Evolutionary conservation across 345 rosid species (phyloP), one percentile per base, ranked within the genome.

Genomic region (Heritiera fomes): DNA sequence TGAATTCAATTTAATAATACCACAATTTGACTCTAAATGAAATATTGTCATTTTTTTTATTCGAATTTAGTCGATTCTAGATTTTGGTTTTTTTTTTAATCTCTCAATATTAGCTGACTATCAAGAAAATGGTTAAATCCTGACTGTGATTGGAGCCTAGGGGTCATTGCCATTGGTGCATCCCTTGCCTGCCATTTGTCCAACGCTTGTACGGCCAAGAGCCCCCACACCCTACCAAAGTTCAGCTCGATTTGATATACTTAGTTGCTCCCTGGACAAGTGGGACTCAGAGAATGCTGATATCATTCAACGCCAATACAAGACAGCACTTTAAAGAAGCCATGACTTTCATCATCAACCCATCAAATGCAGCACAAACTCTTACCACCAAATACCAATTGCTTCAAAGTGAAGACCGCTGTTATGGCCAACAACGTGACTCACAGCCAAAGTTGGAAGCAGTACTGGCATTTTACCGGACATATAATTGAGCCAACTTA

Each of bases 141-240:
- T 23, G 28, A 23, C 28, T 23, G 52, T n/a, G 15, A 41, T 14
- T 28, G 13, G 18, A 70, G 3, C 15, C 46, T 34, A n/a, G 72
- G 10, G 53, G 73, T 18, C 77, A n/a, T n/a, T 56, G 4, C 5
- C 50, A 71, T 14, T 52, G 56, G n/a, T 9, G 75, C 43, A 30
- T 52, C 75, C 63, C 75, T 52, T 72, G 58, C 76, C 61, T 53
- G 63, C 76, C 63, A 72, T 55, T 18, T 71, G 46, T 71, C 75
- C 46, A 71, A 2, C 62, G 50, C 3, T 71, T 15, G 59, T 71
- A 50, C 61, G 61, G 12, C 30, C 52, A 11, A 73, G 34, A 73
- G 17, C 56, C 65, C 46, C 64, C 5, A 10, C 63, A 10, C 47
- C 43, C 34, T 18, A 13, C 40, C 23, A 8, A 43, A 45, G 4